Percentiles rank a stretch among this genome's conserved stretches.
These are phyloP conservation scores for Metschnikowia orientalis DNA, from an alignment of 805 yeast genomes.

Conservation along the genomic window DNA sequence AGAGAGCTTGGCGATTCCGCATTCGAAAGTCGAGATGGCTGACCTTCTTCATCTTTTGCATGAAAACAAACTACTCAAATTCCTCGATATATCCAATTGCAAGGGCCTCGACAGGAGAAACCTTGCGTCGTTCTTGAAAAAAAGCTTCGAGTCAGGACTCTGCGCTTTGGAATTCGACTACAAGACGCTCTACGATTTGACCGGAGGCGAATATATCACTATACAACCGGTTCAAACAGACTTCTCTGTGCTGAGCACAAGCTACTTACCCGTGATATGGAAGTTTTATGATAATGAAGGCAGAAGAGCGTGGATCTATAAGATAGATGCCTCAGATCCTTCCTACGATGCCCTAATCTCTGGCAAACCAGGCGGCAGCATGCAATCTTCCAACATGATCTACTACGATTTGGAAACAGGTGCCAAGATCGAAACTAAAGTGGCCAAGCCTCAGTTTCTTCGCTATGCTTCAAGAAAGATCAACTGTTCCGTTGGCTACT, in stretches of 20 bases:
- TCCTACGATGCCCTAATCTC: slow-evolving; percentile 26
- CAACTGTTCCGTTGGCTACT: slow-evolving; percentile 51
- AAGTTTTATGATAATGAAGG: slow-evolving; percentile 59
- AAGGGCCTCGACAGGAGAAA: slow-evolving; percentile 58
- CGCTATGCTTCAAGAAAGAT: slow-evolving; percentile 52
- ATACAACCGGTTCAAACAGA: slow-evolving; percentile 28
- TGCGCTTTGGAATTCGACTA: slow-evolving; percentile 65
- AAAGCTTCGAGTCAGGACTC: slow-evolving; percentile 30
- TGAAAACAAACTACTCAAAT: slow-evolving; percentile 38
- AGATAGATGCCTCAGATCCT: slow-evolving; percentile 30
- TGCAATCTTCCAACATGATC: slow-evolving; percentile 36
- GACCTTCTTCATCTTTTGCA: slow-evolving; percentile 35
- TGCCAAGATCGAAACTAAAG: slow-evolving; percentile 46
- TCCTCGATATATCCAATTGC: slow-evolving; percentile 65
- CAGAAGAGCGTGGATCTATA: slow-evolving; percentile 77
- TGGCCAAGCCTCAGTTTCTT: slow-evolving; percentile 45
- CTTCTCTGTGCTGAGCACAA: slow-evolving; percentile 22
- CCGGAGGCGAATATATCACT: slow-evolving; percentile 33
- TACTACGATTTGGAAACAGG: slow-evolving; percentile 65
- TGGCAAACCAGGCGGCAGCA: slow-evolving; percentile 10
- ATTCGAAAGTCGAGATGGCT: slow-evolving; percentile 32
- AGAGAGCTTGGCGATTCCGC: slow-evolving; percentile 41
- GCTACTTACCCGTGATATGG: slow-evolving; percentile 39
- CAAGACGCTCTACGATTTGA: slow-evolving; percentile 48
- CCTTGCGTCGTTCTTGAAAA: slow-evolving; percentile 26